Evolutionary conservation across 257 asterid species (phyloP).

Genomic region (Rauvolfia tetraphylla): DNA sequence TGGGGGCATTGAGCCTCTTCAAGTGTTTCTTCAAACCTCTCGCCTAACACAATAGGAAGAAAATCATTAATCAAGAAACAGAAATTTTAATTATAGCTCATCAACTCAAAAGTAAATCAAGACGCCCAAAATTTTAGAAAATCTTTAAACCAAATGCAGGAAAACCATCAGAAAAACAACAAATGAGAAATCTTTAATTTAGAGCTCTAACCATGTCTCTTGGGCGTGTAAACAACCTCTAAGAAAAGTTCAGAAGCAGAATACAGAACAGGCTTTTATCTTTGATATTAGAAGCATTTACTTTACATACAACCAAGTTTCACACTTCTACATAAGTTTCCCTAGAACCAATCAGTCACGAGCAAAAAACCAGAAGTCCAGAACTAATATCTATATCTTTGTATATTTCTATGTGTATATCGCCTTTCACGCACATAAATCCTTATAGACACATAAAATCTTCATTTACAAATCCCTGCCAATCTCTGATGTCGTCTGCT

Average conservation of each 20-base stretch:
- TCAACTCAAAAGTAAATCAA: neutral
- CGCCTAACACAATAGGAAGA: constrained; percentile 33
- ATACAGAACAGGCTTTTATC: too few species aligned
- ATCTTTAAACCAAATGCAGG: neutral
- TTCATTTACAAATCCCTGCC: neutral
- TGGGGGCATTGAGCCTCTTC: constrained; percentile 89
- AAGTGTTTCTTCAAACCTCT: constrained; percentile 73
- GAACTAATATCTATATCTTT: too few species aligned
- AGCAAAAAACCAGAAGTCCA: neutral
- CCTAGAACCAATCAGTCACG: neutral
- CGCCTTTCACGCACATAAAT: neutral
- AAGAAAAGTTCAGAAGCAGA: neutral
- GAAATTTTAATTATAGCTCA: neutral
- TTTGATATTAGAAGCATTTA: neutral
- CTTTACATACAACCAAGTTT: neutral
- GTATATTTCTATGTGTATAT: too few species aligned
- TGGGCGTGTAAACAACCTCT: neutral
- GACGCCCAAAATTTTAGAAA: neutral
- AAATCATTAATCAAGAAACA: neutral
- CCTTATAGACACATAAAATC: neutral
- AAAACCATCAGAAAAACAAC: neutral
- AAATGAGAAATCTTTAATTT: neutral
- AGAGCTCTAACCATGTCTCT: too few species aligned
- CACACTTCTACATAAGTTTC: neutral
- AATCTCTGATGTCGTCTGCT: too few species aligned